phyloP scores from a whole-genome alignment of 306 rosid species.

The Vachellia collinsii region DNA sequence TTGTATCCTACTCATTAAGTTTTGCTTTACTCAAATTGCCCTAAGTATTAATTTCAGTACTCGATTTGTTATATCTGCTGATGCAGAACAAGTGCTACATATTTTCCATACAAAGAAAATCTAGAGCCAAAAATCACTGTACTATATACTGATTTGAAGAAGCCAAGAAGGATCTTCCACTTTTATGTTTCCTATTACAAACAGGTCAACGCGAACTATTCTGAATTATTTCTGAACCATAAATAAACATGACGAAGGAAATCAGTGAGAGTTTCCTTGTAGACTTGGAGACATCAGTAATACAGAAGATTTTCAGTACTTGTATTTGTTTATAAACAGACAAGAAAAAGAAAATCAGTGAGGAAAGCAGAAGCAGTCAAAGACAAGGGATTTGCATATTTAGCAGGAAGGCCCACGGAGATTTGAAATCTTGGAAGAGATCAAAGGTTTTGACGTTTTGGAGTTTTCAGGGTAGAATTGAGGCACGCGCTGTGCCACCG shows the following conservation, averaged over 20 bases:
- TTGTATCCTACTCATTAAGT: neutral
- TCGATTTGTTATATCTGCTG: neutral
- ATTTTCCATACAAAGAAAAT: neutral
- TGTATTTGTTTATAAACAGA: neutral
- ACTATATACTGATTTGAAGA: neutral
- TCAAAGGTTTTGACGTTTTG: neutral
- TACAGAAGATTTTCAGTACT: neutral
- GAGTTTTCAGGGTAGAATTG: neutral
- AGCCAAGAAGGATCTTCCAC: neutral
- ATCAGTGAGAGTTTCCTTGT: neutral
- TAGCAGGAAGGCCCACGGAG: neutral
- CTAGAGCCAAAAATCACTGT: neutral
- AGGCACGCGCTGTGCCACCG: neutral
- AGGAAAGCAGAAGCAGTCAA: neutral
- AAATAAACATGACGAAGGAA: neutral
- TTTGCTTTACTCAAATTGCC: neutral
- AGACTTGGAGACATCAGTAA: too few relatives aligned
- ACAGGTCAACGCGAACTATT: neutral
- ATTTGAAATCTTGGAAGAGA: neutral
- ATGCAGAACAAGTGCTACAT: neutral
- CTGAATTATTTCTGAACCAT: neutral
- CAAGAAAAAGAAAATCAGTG: neutral
- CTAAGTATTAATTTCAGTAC: neutral
- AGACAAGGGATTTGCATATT: neutral
- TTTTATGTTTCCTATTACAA: neutral